Percentiles rank a stretch among this genome's conserved stretches.
These are phyloP conservation scores for Aureoboletus auriporus DNA, from an alignment of 768 basidiomycete species.

Conservation along the genomic window DNA sequence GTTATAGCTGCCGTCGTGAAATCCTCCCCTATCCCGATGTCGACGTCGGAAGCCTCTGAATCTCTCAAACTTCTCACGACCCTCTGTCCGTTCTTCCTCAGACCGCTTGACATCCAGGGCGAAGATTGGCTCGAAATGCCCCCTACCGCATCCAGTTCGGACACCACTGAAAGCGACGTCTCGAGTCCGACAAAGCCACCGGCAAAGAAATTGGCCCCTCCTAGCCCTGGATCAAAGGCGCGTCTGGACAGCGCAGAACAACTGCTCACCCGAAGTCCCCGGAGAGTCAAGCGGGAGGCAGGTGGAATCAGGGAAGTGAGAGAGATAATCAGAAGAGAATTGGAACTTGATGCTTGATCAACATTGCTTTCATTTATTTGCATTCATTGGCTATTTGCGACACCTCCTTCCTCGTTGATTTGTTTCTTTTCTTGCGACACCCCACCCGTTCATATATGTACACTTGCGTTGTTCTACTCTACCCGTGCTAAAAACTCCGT, in stretches of 20 bases:
- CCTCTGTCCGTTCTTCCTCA: slow-evolving; percentile 80
- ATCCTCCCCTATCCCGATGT: slow-evolving; percentile 79
- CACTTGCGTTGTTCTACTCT: slow-evolving; percentile 7
- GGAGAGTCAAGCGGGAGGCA: slow-evolving; percentile 61
- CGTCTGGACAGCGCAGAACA: slow-evolving; percentile 59
- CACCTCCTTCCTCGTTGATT: slow-evolving; percentile 16
- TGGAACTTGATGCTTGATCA: slow-evolving; percentile 60
- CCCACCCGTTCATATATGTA: background rate
- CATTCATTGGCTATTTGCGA: slow-evolving; percentile 13
- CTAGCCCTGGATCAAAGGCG: slow-evolving; percentile 42
- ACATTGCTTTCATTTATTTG: slow-evolving; percentile 29
- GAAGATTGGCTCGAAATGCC: slow-evolving; percentile 52
- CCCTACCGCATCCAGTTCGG: slow-evolving; percentile 19
- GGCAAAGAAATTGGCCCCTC: slow-evolving; percentile 19
- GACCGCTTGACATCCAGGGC: slow-evolving; percentile 54
- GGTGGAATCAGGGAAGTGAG: slow-evolving; percentile 77
- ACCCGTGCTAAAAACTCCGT: slow-evolving; percentile 24
- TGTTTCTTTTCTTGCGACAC: slow-evolving; percentile 16
- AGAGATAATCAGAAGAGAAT: slow-evolving; percentile 75
- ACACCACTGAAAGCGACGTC: slow-evolving; percentile 8
- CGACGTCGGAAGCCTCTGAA: slow-evolving; percentile 71
- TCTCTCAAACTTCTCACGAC: slow-evolving; percentile 62
- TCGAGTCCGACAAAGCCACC: slow-evolving; percentile 38
- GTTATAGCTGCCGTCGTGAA: slow-evolving; percentile 69
- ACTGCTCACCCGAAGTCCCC: slow-evolving; percentile 66